Evolutionary conservation across 169 alveolate genomes (phyloP), one percentile per base, ranked within the genome.

Genomic region (Babesia caballi): DNA sequence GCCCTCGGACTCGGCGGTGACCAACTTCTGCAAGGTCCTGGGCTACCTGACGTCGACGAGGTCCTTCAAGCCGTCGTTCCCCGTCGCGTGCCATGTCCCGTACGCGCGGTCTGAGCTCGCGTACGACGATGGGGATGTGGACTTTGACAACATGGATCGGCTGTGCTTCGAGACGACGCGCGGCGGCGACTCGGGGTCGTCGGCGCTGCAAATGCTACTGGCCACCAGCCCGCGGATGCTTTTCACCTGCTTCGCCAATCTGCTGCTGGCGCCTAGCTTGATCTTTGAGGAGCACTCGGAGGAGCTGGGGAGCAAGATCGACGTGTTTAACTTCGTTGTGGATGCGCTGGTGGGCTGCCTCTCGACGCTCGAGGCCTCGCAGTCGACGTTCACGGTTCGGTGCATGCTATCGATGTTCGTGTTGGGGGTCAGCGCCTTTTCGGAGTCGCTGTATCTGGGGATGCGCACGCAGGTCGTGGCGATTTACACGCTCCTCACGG

Each of bases 141-240:
- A 73, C n/a, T 56, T 52, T 17, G 84, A 73, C 8, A 36, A 58
- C 14, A 38, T 57, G 68, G 76, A 73, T 8, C 60, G 59, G 14
- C 25, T 63, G 40, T 6, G 33, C 19, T 63, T 58, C 33, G 32
- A 51, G 40, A 50, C 60, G 25, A 50, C 57, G 19, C 21, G 30
- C n/a, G 50, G 28, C 46, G 38, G 25, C 32, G 69, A 52, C 12
- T 25, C 40, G 35, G 73, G 25, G 15, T 23, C 72, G 5, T 32
- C 59, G 9, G 28, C 47, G 19, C 57, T 76, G 15, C 70, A 66
- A 40, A 66, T 46, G 63, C 56, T 76, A 46, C 38, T 76, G 67
- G 9, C 74, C 4, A 46, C 56, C 36, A 44, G 70, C 54, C 85
- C 85, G 8, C 25, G 85, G 51, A 36, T 76, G 65, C 41, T 76